A percentile compares a stretch with the other conserved stretches of the same genome.
Conservation (phyloP, 352 stramenopile genomes). For the Phytophthora megakarya region DNA sequence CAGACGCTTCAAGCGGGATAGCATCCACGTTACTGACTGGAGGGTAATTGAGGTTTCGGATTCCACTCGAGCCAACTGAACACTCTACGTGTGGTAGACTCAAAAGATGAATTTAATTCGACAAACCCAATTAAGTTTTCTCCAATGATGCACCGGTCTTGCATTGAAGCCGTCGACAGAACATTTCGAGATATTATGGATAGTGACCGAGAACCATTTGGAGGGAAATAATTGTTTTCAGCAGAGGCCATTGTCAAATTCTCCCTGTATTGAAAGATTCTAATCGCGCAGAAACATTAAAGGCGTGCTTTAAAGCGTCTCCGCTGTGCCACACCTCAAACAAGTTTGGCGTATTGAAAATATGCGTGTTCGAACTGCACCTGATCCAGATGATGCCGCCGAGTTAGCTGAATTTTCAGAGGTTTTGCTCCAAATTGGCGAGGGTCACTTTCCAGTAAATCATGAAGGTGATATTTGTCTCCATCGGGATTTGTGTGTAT, state of each 20-base stretch:
- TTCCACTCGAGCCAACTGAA: too few relatives aligned
- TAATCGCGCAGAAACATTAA: conserved; percentile 4
- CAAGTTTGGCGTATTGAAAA: conserved; percentile 5
- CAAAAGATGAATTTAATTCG: too few relatives aligned
- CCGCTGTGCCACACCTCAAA: not conserved
- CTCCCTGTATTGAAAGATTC: conserved; percentile 22
- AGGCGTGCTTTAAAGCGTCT: not conserved
- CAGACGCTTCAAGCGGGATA: too few relatives aligned
- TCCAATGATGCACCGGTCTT: conserved; percentile 7
- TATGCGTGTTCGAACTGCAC: not conserved
- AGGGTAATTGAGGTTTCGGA: too few relatives aligned
- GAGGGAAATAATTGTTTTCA: conserved; percentile 33
- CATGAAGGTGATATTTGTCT: not conserved
- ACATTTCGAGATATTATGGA: conserved; percentile 23
- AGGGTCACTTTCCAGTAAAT: not conserved
- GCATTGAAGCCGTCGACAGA: conserved; percentile 33
- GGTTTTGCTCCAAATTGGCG: not conserved
- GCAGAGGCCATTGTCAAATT: conserved; percentile 32
- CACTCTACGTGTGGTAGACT: too few relatives aligned
- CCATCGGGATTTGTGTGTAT: not conserved
- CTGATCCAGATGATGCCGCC: not conserved
- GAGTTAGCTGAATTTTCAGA: conserved; percentile 1
- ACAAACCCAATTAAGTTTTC: too few relatives aligned
- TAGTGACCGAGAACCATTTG: conserved; percentile 24
- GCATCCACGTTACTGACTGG: too few relatives aligned